Evolutionary conservation across 441 rosid species (phyloP).

Genomic region (Mallotus japonicus): DNA sequence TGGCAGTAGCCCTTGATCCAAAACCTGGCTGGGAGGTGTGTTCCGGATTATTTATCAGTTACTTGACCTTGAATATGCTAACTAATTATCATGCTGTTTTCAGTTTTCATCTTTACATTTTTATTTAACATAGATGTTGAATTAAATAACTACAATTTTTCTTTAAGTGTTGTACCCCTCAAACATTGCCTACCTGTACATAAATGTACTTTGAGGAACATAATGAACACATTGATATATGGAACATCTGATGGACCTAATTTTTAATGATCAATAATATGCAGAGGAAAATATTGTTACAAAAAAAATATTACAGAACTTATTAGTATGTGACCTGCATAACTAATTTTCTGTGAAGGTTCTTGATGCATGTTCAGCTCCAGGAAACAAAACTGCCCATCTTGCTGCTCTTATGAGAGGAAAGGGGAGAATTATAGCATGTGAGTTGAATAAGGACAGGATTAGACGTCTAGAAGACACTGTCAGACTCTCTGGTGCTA

Average conservation of each 20-base stretch:
- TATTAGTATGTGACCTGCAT: neutral
- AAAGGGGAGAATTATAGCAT: slow-evolving; percentile 70
- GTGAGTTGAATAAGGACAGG: slow-evolving; percentile 74
- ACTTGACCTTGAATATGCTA: neutral
- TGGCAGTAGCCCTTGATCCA: slow-evolving; percentile 75
- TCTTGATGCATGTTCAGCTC: slow-evolving; percentile 95
- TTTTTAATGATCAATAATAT: neutral
- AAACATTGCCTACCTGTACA: too few species aligned
- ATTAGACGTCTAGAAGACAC: slow-evolving; percentile 65
- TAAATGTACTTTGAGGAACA: too few species aligned
- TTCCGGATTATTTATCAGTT: neutral
- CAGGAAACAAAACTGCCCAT: slow-evolving; percentile 95
- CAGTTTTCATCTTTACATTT: too few species aligned
- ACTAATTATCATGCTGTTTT: too few species aligned
- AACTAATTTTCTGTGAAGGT: slow-evolving; percentile 43
- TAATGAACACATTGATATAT: too few species aligned
- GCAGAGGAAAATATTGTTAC: neutral
- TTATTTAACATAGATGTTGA: neutral
- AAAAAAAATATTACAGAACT: neutral
- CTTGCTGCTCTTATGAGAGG: slow-evolving; percentile 92
- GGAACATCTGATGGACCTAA: too few species aligned
- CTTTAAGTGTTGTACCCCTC: too few species aligned
- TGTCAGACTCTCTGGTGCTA: slow-evolving; percentile 72
- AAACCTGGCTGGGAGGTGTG: slow-evolving; percentile 79
- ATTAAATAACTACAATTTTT: neutral